Evolutionary conservation across 495 filamentous ascomycete genomes (phyloP).

Genomic region (Hypoxylon cercidicola): DNA sequence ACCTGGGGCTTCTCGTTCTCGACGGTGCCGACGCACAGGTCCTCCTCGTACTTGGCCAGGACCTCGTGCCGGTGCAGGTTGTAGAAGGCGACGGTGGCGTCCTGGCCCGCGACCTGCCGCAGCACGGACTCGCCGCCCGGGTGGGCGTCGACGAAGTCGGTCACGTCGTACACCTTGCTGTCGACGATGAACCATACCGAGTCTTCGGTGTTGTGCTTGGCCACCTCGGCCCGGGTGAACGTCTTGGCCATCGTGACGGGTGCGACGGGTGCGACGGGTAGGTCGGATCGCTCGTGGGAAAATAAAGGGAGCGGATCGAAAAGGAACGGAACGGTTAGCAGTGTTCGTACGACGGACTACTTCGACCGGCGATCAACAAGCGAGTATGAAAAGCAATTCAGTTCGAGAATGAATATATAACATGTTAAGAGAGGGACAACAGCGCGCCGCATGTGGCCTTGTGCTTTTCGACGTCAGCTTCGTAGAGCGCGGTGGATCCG

Average conservation of each 20-base stretch:
- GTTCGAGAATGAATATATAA: slow-evolving; percentile 1
- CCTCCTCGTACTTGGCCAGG: slow-evolving; percentile 73
- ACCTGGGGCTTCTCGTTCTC: slow-evolving; percentile 79
- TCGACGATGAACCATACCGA: slow-evolving; percentile 86
- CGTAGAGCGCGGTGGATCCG: slow-evolving; percentile 8
- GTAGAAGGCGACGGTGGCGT: slow-evolving; percentile 90
- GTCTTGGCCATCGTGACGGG: slow-evolving; percentile 50
- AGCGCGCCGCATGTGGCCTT: not conserved
- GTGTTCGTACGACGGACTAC: slow-evolving; percentile 6
- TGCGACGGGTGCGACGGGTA: too few species aligned
- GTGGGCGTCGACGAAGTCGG: slow-evolving; percentile 91
- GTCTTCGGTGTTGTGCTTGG: slow-evolving; percentile 84
- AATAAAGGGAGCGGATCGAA: slow-evolving; percentile 1
- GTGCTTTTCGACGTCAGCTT: slow-evolving; percentile 22
- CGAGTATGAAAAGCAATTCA: slow-evolving; percentile 3
- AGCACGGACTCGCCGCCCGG: slow-evolving; percentile 87
- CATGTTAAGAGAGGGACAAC: slow-evolving; percentile 2
- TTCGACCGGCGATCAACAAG: slow-evolving; percentile 8
- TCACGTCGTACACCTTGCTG: slow-evolving; percentile 90
- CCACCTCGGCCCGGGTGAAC: slow-evolving; percentile 79
- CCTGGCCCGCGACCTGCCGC: slow-evolving; percentile 82
- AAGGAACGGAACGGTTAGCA: not conserved
- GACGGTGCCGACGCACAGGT: slow-evolving; percentile 80
- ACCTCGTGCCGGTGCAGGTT: slow-evolving; percentile 95
- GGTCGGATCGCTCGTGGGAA: not conserved